Percentiles rank a stretch among this genome's conserved stretches.
Conservation (phyloP, 2,329 filamentous ascomycete species). For the Phialophora tarda region DNA sequence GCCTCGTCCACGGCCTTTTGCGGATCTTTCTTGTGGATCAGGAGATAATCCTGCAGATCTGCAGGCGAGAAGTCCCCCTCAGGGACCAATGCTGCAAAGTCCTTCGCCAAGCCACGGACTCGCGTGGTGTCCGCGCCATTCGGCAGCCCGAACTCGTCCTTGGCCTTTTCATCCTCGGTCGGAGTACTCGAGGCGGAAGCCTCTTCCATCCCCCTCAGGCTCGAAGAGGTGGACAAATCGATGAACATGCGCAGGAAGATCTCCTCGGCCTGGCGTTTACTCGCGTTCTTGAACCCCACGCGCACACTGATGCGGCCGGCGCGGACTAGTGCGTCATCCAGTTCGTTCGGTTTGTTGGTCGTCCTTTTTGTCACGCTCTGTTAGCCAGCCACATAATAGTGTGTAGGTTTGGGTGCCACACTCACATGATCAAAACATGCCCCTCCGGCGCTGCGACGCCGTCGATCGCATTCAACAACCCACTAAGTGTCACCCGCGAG, state of each 20-base stretch:
- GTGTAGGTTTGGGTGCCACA: background rate
- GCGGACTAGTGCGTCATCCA: conserved; percentile 75
- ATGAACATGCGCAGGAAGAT: conserved; percentile 44
- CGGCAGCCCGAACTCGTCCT: background rate
- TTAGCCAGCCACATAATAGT: background rate
- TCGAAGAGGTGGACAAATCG: conserved; percentile 27
- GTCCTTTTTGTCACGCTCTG: conserved; percentile 51
- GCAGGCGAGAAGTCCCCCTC: conserved; percentile 58
- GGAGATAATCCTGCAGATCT: conserved; percentile 60
- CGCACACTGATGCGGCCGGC: conserved; percentile 75
- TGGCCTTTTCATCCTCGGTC: background rate
- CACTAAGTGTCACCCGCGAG: conserved; percentile 69
- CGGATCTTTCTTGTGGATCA: conserved; percentile 58
- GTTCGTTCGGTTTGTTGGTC: conserved; percentile 74
- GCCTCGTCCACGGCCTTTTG: conserved; percentile 52
- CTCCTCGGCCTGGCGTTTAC: conserved; percentile 40
- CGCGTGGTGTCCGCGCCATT: conserved; percentile 6
- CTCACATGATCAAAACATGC: conserved; percentile 73
- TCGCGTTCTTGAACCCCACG: conserved; percentile 60
- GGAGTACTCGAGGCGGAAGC: background rate
- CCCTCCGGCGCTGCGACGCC: conserved; percentile 81
- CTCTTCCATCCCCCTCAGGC: conserved; percentile 10
- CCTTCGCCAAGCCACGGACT: conserved; percentile 49
- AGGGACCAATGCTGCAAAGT: conserved; percentile 55
- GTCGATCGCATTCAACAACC: conserved; percentile 82